Percentiles rank a stretch among this genome's conserved stretches.
These are phyloP conservation scores for Eucalyptus sp. DNA, from an alignment of 345 rosid genomes.

Conservation along the genomic window DNA sequence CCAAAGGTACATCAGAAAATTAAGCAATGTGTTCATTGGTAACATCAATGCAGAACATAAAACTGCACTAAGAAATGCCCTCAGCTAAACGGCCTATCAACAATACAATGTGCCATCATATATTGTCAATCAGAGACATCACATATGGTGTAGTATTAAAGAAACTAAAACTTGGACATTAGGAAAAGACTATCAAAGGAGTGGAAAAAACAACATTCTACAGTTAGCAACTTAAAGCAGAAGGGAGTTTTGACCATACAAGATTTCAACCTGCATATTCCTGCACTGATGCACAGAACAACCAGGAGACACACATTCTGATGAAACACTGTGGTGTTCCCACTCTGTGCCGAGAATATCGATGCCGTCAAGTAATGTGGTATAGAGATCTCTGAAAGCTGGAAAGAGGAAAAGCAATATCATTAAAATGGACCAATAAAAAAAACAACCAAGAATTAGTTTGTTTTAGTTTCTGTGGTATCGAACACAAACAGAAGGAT, in stretches of 20 bases:
- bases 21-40: background rate
- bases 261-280: slow-evolving; percentile 94
- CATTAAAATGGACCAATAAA: background rate
- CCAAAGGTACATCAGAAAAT: background rate
- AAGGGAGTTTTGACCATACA: slow-evolving; percentile 59
- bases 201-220: background rate
- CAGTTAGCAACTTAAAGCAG: slow-evolving; percentile 2
- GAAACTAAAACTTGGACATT: background rate
- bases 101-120: background rate
- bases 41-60: background rate
- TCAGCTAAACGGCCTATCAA: background rate
- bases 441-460: background rate
- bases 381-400: slow-evolving; percentile 80
- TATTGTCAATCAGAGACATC: background rate
- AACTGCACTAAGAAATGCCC: background rate
- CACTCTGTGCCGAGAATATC: slow-evolving; percentile 75
- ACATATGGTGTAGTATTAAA: background rate
- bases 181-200: background rate
- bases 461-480: background rate
- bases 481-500: background rate
- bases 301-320: slow-evolving; percentile 59
- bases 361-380: slow-evolving; percentile 97
- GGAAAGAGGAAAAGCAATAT: slow-evolving; percentile 9
- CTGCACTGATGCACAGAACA: slow-evolving; percentile 59
- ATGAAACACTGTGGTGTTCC: slow-evolving; percentile 62